Evolutionary conservation across 768 basidiomycete species (phyloP), one percentile per base, ranked within the genome.

Genomic region (Russula earlei): DNA sequence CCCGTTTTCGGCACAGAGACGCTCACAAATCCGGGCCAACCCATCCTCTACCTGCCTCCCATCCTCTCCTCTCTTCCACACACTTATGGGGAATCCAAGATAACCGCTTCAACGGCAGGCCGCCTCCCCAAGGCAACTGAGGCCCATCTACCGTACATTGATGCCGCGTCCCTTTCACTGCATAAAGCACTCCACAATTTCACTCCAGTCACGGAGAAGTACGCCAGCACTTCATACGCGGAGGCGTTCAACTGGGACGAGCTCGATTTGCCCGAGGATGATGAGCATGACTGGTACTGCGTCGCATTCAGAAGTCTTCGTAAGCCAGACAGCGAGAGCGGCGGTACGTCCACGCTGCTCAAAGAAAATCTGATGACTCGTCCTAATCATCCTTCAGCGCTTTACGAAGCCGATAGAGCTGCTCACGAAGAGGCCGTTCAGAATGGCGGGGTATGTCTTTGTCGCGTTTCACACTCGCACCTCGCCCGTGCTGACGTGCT

Each of bases 351-450:
- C 36, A 25, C 5, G 20, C 53, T 41, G n/a, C 43, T 12, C 19
- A 36, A 1, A 95, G 69, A 66, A 8, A 4, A 24, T 24, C 10
- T 8, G 10, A 31, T 11, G 5, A 17, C 10, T 31, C 24, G 19
- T n/a, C 40, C 49, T 37, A 11, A 49, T 19, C 7, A 47, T 55
- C 34, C 36, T 55, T n/a, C 58, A 88, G 87, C 80, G 0, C 77
- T 97, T 5, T 94, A 96, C 69, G 83, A 85, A 53, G 92, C 91
- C 5, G 95, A 98, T 68, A 78, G 78, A 64, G 71, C 75, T 40
- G 94, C 95, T 2, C 94, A 97, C 64, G 90, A 94, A 70, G 95
- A 98, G 68, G 95, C 95, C 0, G 80, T 97, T 25, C 75, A 76
- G 40, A 91, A 88, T 56, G 89, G 91, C 61, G 90, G 91, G 19